These are phyloP conservation scores for Nitzschia inconspicua DNA, from an alignment of 108 stramenopile species.

Conservation along the genomic window DNA sequence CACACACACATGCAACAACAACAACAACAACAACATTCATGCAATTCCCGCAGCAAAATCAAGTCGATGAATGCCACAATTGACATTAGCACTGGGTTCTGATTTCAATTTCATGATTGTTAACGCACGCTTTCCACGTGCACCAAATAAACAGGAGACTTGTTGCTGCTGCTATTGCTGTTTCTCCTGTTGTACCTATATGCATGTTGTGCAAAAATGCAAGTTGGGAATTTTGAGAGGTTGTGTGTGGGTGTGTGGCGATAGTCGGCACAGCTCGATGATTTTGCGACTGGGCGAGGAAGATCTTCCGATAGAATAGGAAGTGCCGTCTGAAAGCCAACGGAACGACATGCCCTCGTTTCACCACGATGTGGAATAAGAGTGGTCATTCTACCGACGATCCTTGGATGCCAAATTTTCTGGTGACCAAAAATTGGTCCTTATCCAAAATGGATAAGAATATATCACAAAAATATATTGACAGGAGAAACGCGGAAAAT, in stretches of 20 bases:
- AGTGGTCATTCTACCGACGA: not conserved
- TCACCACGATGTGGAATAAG: not conserved
- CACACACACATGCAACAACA: too few relatives aligned
- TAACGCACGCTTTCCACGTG: slow-evolving; percentile 24
- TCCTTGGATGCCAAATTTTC: not conserved
- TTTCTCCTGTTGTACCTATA: too few relatives aligned
- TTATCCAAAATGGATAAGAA: slow-evolving; percentile 12
- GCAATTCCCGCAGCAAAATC: too few relatives aligned
- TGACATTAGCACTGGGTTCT: slow-evolving; percentile 25
- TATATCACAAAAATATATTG: too few relatives aligned
- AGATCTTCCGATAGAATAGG: slow-evolving; percentile 23
- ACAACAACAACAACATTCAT: too few relatives aligned
- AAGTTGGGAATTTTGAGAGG: not conserved
- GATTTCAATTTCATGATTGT: slow-evolving; percentile 14
- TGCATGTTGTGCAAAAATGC: slow-evolving; percentile 1
- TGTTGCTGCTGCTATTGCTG: too few relatives aligned
- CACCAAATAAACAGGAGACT: too few relatives aligned
- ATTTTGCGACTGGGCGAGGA: slow-evolving; percentile 5
- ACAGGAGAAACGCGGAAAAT: too few relatives aligned
- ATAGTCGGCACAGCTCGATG: not conserved
- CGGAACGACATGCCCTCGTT: not conserved
- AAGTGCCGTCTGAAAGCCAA: slow-evolving; percentile 26
- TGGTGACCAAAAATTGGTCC: not conserved
- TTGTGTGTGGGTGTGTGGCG: too few relatives aligned
- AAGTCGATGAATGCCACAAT: slow-evolving; percentile 25